Base-by-base conservation (phyloP, 2,329 filamentous ascomycete genomes). In the Trichoderma polysporum region DNA sequence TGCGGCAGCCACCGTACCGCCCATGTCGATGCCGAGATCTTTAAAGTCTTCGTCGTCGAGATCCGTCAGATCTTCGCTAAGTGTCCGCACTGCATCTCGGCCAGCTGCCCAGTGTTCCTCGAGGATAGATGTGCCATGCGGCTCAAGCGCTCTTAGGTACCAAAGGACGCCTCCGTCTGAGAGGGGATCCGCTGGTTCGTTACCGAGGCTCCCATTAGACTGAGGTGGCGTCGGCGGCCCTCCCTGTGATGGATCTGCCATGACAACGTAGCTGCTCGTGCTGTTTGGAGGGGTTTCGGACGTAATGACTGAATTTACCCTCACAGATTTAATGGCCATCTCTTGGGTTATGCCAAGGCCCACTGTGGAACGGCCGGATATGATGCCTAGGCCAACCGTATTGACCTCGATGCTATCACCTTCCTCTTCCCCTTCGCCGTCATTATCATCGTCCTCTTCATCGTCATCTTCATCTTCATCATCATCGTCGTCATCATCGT, bases 11-110 rank as follows among this genome's bases (percentile, higher is more conserved):
- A 76, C 74, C 31, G 71, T 72, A 41, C 84, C 81, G 70, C 84
- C 83, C 33, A 87, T 80, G 70, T 86, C 85, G 57, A 83, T 81
- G 37, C 81, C 84, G 37, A 93, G 81, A 37, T 90, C 92, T 73
- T 91, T 89, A 67, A 97, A 83, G 79, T 94, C 92, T 60, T 96
- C 93, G 70, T 97, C 94, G 73, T 97, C 94, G 76, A 97, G 88
- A 75, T 97, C 94, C 66, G 91, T 96, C 25, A 97, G 84, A 72
- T 94, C 92, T 77, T 97, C 94, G 73, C 92, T 96, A 78, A 94
- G 88, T 72, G 81, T 82, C 31, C 85, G 81, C 39, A 83, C 79
- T 0, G 91, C 88, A 65, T 94, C 91, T 37, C 89, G 85, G 2
- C 90, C 91, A 0, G 86, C 88, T 83, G 70, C 74, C 75, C 76